phyloP scores from a whole-genome alignment of 306 rosid genomes.

The Medicago ruthenica region DNA sequence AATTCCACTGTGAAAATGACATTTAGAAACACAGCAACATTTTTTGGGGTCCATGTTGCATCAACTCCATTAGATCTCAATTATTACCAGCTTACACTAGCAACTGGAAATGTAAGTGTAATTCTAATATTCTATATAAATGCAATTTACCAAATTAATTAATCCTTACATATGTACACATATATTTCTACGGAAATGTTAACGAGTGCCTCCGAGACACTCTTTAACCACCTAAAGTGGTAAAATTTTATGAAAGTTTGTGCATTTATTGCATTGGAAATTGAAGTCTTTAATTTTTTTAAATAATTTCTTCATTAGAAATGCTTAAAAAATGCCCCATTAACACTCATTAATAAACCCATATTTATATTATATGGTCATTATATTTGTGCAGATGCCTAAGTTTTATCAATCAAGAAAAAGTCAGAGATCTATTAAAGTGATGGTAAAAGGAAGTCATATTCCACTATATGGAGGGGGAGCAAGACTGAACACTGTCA shows the following conservation, averaged over 20 bases:
- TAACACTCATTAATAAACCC: too few relatives aligned
- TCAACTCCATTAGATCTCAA: constrained; percentile 73
- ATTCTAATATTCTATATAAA: neutral
- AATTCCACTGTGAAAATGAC: constrained; percentile 78
- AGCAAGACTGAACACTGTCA: constrained; percentile 61
- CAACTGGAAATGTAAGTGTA: constrained; percentile 69
- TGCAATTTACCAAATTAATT: too few relatives aligned
- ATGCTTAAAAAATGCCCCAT: too few relatives aligned
- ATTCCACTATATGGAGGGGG: constrained; percentile 91
- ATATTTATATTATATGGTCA: too few relatives aligned
- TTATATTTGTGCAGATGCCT: constrained; percentile 46
- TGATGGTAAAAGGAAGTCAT: constrained; percentile 57
- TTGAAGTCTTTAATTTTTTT: too few relatives aligned
- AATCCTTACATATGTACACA: too few relatives aligned
- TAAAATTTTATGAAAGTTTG: too few relatives aligned
- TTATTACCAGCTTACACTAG: constrained; percentile 71
- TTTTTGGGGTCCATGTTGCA: constrained; percentile 84
- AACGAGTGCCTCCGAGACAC: too few relatives aligned
- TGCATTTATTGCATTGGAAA: too few relatives aligned
- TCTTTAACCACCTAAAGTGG: too few relatives aligned
- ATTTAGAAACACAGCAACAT: constrained; percentile 81
- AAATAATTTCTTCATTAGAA: too few relatives aligned
- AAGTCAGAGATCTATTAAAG: constrained; percentile 64
- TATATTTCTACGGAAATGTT: too few relatives aligned
- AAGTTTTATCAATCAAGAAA: constrained; percentile 75